Evolutionary conservation across 257 asterid genomes (phyloP), one percentile per base, ranked within the genome.

Genomic region (Echium plantagineum): DNA sequence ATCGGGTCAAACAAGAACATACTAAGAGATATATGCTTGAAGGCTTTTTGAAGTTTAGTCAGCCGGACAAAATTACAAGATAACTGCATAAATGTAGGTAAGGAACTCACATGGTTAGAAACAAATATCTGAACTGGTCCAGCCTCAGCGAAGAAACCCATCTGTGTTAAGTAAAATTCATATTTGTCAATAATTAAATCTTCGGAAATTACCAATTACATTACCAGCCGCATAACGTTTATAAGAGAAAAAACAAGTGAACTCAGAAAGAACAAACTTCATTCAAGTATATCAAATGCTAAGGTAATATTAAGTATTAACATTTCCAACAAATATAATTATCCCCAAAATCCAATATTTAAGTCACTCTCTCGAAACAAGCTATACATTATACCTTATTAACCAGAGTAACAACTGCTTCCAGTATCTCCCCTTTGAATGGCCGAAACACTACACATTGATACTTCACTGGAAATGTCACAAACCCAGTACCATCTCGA

Each of bases 91-190:
- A 47, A 3, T 15, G 22, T 0, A 51, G 12, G 48, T 12, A 26
- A 6, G 4, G 38, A 38, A 60, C 95, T 81, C 65, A 88, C 96
- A 62, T 90, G 97, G 74, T 80, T 85, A 5, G 97, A 88, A 55
- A 91, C 95, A 58, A 91, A 91, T 52, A 88, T 84, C 66, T 88
- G 98, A 49, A 91, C 98, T 0, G 98, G 98, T 16, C 98, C 98
- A 12, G 98, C 96, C 74, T 91, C 96, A 42, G 96, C 96, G 8
- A 91, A 91, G 63, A 91, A 88, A 0, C 96, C 98, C 98, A 91
- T 91, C 98, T 89, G 85, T 77, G 72, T n/a, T 56, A 69, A 55
- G 18, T 46, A 67, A 63, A 55, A 47, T 58, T 26, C 5, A 26
- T 54, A 26, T 21, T 3, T n/a, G 1, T 2, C 57, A 28, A 49